Base-by-base conservation (phyloP, 1,284 basidiomycete species). In the Naganishia cerealis region DNA sequence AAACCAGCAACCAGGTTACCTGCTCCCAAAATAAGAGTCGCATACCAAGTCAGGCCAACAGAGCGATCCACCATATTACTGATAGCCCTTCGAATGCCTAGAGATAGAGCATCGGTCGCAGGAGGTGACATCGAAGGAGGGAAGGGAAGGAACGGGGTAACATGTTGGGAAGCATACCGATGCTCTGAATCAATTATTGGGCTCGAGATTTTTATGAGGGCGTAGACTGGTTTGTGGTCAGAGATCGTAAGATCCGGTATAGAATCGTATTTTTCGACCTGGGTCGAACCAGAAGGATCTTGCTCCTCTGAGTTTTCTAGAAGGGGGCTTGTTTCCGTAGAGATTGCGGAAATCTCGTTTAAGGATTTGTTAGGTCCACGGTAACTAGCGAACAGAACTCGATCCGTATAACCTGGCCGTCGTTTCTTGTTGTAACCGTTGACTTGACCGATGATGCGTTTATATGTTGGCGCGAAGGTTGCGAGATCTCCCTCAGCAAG, bases 321-420 rank as follows among this genome's bases (percentile, higher is more conserved):
- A 21, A 63, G 50, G 13, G 63, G 63, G 36, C 54, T 57, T 15
- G 42, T 48, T 56, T 57, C 54, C 12, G 63, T 43, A 21, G 36
- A 38, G 16, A 8, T 7, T 3, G 55, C 56, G 13, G 33, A 40
- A 5, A 15, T 26, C 24, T 63, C 54, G 18, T 65, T 55, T 13
- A 29, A 29, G 0, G 16, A 26, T n/a, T 85, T 84, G 15, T 21
- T 24, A 4, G 38, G 50, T 24, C 21, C 61, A 15, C 61, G 61
- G 73, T 89, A 83, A 7, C 91, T 91, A 1, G 90, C 85, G 78
- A 93, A 96, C 73, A 99, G 82, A 57, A 99, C 87, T 53, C 95
- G 86, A 80, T 99, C 95, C 26, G 94, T 97, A 91, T 94, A 99
- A 24, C 94, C 89, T 0, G 95, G 95, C 7, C 85, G 84, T 8